Evolutionary conservation across 768 basidiomycete species (phyloP), one percentile per base, ranked within the genome.

Genomic region (Kockovaella imperatae): DNA sequence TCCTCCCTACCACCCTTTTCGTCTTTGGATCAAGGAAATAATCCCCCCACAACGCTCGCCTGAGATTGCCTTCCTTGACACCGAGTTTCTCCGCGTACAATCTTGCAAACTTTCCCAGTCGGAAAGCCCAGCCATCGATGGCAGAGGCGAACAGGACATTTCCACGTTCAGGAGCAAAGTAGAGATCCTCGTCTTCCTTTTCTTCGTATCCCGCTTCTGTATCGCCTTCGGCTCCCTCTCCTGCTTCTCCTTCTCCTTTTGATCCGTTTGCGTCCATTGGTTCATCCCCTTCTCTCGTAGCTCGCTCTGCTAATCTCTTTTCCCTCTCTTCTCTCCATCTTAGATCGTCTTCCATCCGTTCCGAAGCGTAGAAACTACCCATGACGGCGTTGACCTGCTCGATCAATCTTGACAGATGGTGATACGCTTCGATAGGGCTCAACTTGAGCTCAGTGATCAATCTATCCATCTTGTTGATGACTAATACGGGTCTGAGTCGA

Each of bases 301-400:
- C 35, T 15, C 68, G 84, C 20, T 77, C 78, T 11, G 81, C 82
- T 15, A 93, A 73, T 11, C 90, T 79, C 18, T 81, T 78, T 60
- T 96, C 88, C 24, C 86, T 81, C 55, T 88, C 87, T 74, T 97
- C 93, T 54, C 84, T 76, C 88, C 95, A 95, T 13, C 87, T 77
- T 18, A 89, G 71, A 72, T 97, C 91, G 53, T 96, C 90, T 55
- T 93, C 90, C 90, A 97, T 95, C 15, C 95, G 76, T 53, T 96
- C 93, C 2, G 84, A 79, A 3, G 91, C 89, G 63, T 90, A 97
- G 71, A 96, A 91, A 49, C 81, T 80, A 0, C 95, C 95, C 89
- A 97, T 93, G 42, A 97, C 87, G 0, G 90, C 95, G 62, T 97
- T 99, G 21, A 96, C 91, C 62, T 95, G 87, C 68, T 97, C 93